phyloP scores from a whole-genome alignment of 768 basidiomycete genomes.

The Candolleomyces efflorescens region DNA sequence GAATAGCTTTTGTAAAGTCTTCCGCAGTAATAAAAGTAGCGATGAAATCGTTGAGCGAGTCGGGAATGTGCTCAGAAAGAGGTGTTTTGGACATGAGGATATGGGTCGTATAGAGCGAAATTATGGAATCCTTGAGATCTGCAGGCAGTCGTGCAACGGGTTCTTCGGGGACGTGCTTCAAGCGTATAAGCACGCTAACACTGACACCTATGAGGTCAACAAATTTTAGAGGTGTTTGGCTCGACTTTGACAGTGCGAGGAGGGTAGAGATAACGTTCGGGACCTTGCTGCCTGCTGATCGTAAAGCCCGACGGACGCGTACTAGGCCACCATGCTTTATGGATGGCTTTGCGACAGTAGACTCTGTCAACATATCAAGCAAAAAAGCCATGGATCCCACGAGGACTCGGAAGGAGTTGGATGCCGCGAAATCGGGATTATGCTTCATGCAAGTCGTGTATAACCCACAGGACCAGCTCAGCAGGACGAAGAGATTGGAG shows the following conservation, averaged over 20 bases:
- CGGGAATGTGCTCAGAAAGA: conserved; percentile 56
- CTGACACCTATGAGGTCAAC: conserved; percentile 61
- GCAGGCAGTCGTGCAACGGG: conserved; percentile 38
- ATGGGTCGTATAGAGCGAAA: conserved; percentile 52
- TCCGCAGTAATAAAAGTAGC: conserved; percentile 42
- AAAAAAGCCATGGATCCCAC: conserved; percentile 54
- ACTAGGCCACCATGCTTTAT: conserved; percentile 59
- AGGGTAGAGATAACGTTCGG: conserved; percentile 49
- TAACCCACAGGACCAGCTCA: conserved; percentile 67
- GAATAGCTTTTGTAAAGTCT: conserved; percentile 48
- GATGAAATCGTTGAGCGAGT: conserved; percentile 62
- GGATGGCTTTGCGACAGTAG: conserved; percentile 50
- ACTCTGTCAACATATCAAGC: conserved; percentile 56
- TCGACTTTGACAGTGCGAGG: conserved; percentile 46
- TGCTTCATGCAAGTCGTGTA: conserved; percentile 48
- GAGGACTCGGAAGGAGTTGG: conserved; percentile 49
- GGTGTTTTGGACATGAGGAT: conserved; percentile 66
- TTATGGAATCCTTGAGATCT: conserved; percentile 48
- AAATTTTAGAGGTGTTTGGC: conserved; percentile 33
- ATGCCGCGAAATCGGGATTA: conserved; percentile 40
- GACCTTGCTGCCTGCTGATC: conserved; percentile 47
- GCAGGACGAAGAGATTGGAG: conserved; percentile 60
- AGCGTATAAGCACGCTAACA: conserved; percentile 64
- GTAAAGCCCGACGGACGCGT: conserved; percentile 59
- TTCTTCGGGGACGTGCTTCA: conserved; percentile 52